Conservation (phyloP, 1,139 yeast genomes). For the Oligophagozyma castellii region DNA sequence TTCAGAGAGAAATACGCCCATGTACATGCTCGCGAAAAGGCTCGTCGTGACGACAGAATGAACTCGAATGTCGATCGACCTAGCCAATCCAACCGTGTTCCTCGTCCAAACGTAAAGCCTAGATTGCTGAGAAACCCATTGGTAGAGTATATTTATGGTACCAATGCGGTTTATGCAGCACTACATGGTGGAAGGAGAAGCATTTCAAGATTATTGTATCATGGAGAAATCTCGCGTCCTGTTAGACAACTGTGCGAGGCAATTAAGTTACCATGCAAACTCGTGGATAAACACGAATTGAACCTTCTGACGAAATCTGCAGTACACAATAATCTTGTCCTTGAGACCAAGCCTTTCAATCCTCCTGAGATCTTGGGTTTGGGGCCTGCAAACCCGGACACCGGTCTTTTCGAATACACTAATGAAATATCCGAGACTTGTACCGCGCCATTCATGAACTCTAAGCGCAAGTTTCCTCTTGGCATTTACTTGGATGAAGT, state of each 20-base stretch:
- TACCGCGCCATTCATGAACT: constrained; percentile 5
- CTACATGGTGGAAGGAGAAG: constrained; percentile 42
- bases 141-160: constrained; percentile 63
- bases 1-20: constrained; percentile 45
- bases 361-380: constrained; percentile 31
- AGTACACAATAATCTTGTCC: constrained; percentile 71
- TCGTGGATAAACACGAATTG: constrained; percentile 40
- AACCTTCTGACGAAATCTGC: constrained; percentile 51
- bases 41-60: too few species aligned
- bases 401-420: constrained; percentile 8
- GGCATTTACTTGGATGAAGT: constrained; percentile 73
- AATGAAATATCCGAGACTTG: constrained; percentile 3
- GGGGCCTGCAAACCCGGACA: constrained; percentile 20
- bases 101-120: constrained; percentile 7
- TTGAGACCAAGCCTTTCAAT: constrained; percentile 50
- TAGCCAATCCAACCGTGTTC: too few species aligned
- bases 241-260: constrained; percentile 35
- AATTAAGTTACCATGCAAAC: constrained; percentile 31
- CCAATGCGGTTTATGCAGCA: constrained; percentile 63
- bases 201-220: constrained; percentile 37
- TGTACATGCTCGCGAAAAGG: constrained; percentile 37
- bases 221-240: constrained; percentile 30
- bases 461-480: constrained; percentile 36
- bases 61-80: too few species aligned
- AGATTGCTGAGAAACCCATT: constrained; percentile 28